phyloP scores from a whole-genome alignment of 176 grass and related monocot species.

The Oryza punctata region DNA sequence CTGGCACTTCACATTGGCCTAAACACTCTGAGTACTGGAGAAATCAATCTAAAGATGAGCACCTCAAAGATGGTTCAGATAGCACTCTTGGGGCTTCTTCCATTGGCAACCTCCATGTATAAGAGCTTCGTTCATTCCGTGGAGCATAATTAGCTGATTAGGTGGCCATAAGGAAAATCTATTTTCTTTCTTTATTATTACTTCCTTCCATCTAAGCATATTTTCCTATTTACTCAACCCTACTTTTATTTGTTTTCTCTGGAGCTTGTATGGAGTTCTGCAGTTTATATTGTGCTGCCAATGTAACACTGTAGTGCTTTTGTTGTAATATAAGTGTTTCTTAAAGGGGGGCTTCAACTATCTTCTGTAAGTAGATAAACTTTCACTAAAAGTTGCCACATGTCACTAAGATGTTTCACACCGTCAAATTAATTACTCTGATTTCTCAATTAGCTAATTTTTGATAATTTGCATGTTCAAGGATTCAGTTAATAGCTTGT shows the following conservation, averaged over 20 bases:
- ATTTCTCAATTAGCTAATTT: background rate
- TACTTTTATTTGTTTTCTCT: background rate
- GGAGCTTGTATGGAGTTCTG: background rate
- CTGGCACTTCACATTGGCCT: slow-evolving; percentile 66
- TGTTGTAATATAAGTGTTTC: background rate
- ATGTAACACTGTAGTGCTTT: background rate
- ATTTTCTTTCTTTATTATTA: background rate
- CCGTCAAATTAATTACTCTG: background rate
- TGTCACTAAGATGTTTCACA: background rate
- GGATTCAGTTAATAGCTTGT: background rate
- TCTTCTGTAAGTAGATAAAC: background rate
- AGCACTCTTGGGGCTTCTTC: slow-evolving; percentile 65
- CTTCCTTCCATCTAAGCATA: slow-evolving; percentile 3
- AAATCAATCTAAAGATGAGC: slow-evolving; percentile 74
- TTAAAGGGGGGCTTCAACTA: background rate
- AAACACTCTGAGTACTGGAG: slow-evolving; percentile 74
- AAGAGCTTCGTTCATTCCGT: slow-evolving; percentile 30
- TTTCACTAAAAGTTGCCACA: background rate
- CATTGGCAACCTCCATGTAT: slow-evolving; percentile 57
- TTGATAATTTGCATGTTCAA: background rate
- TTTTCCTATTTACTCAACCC: slow-evolving; percentile 26
- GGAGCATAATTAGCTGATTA: slow-evolving; percentile 42
- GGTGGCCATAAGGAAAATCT: background rate
- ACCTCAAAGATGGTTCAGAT: slow-evolving; percentile 83
- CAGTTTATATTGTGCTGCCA: background rate